These are phyloP conservation scores for Thalassiosira mediterranea DNA, from an alignment of 352 stramenopile species.

Conservation along the genomic window DNA sequence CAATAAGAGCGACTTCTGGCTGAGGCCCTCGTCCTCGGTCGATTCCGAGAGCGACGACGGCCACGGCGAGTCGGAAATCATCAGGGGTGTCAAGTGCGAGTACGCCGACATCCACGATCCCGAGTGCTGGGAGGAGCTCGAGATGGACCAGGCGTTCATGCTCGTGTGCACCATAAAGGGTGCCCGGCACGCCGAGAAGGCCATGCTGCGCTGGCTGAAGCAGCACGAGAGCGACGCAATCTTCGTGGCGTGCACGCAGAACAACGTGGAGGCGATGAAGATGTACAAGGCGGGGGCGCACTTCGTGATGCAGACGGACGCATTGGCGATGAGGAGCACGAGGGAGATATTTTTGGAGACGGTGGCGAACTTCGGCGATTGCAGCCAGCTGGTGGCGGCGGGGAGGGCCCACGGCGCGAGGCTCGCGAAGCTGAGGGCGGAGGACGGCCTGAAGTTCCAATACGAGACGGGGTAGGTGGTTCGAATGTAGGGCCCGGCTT, in stretches of 20 bases:
- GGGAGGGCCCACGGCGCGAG: background rate
- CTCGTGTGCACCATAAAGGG: constrained; percentile 12
- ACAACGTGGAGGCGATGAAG: constrained; percentile 1
- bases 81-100: constrained; percentile 13
- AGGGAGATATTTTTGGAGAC: constrained; percentile 18
- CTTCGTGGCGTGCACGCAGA: constrained; percentile 7
- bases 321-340: constrained; percentile 16
- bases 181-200: constrained; percentile 11
- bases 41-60: constrained; percentile 2
- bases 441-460: constrained; percentile 8
- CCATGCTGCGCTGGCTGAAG: constrained; percentile 4
- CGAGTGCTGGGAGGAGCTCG: constrained; percentile 16
- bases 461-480: constrained; percentile 12
- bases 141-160: constrained; percentile 16
- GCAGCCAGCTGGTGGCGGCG: constrained; percentile 7
- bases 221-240: background rate
- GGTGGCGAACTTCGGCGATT: constrained; percentile 15
- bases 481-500: no score
- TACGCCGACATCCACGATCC: constrained; percentile 19
- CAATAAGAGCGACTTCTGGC: no score
- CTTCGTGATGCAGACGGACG: constrained; percentile 12
- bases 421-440: background rate
- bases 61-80: background rate
- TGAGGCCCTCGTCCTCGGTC: background rate
- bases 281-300: constrained; percentile 20